Percentiles rank a stretch among this genome's conserved stretches.
Conservation (phyloP, 805 yeast genomes). For the Candida chauliodis region DNA sequence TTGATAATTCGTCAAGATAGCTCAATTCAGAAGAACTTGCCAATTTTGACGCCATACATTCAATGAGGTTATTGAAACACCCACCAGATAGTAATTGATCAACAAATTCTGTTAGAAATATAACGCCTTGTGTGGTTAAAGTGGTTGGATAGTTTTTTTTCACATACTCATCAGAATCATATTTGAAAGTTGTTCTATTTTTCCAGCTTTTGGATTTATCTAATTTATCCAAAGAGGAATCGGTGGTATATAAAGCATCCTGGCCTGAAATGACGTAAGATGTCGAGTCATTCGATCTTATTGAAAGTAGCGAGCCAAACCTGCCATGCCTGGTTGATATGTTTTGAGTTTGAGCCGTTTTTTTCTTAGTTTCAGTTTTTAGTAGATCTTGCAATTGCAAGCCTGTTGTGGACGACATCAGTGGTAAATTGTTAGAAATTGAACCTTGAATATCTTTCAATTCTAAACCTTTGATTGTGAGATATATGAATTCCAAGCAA, state of each 20-base stretch:
- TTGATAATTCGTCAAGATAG: slow-evolving; percentile 32
- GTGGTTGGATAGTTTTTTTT: slow-evolving; percentile 20
- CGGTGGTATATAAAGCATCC: slow-evolving; percentile 49
- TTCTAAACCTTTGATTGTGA: slow-evolving; percentile 56
- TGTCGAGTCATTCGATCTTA: slow-evolving; percentile 50
- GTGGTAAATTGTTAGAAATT: slow-evolving; percentile 5
- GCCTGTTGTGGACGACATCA: slow-evolving; percentile 28
- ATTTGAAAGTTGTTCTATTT: slow-evolving; percentile 33
- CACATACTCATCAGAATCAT: slow-evolving; percentile 39
- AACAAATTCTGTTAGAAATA: slow-evolving; percentile 44
- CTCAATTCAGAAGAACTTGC: slow-evolving; percentile 26
- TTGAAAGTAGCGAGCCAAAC: slow-evolving; percentile 81
- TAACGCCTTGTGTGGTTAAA: slow-evolving; percentile 23
- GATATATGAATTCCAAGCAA: slow-evolving; percentile 66
- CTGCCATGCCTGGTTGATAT: slow-evolving; percentile 79
- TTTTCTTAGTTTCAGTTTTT: slow-evolving; percentile 56
- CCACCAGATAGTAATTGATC: slow-evolving; percentile 61
- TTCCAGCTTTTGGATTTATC: slow-evolving; percentile 71
- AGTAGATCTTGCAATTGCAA: slow-evolving; percentile 49
- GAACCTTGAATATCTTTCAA: slow-evolving; percentile 14
- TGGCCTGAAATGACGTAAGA: slow-evolving; percentile 71
- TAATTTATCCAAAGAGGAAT: slow-evolving; percentile 56
- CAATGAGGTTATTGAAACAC: slow-evolving; percentile 66
- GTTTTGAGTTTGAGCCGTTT: slow-evolving; percentile 43
- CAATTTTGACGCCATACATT: slow-evolving; percentile 45